phyloP scores from a whole-genome alignment of 306 rosid species.

The Prunus mira region DNA sequence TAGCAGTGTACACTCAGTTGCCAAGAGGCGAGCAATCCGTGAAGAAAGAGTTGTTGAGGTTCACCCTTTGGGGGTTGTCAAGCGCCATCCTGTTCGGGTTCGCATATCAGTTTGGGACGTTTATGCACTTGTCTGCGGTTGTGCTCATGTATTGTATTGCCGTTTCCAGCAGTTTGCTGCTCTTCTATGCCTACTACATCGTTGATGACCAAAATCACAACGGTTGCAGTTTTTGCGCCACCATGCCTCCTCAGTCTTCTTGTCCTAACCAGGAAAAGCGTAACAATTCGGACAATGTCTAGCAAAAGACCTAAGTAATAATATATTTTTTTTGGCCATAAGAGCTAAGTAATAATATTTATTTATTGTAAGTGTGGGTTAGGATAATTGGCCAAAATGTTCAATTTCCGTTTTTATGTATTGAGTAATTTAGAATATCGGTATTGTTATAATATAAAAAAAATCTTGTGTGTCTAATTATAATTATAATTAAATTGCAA shows the following conservation, averaged over 20 bases:
- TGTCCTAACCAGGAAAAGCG: neutral
- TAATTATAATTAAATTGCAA: neutral
- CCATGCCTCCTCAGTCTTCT: neutral
- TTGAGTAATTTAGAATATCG: no score
- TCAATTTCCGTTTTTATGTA: no score
- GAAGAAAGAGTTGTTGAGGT: conserved; percentile 12
- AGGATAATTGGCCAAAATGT: no score
- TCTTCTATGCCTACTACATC: conserved; percentile 20
- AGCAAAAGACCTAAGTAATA: neutral
- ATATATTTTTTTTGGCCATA: no score
- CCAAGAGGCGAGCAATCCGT: neutral
- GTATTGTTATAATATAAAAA: no score
- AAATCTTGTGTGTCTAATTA: no score
- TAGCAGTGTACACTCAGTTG: neutral
- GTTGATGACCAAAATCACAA: neutral
- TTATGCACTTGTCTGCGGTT: neutral
- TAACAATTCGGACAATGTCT: neutral
- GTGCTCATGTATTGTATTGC: neutral
- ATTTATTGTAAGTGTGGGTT: no score
- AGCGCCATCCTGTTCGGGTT: conserved; percentile 17
- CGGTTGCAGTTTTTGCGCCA: neutral
- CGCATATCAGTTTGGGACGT: conserved; percentile 9
- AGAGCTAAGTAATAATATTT: no score
- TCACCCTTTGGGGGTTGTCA: conserved; percentile 9
- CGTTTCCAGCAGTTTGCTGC: conserved; percentile 1